A percentile compares a stretch with the other conserved stretches of the same genome.
These are phyloP conservation scores for Ascochyta pisi DNA, from an alignment of 2,329 filamentous ascomycete genomes.

Conservation along the genomic window DNA sequence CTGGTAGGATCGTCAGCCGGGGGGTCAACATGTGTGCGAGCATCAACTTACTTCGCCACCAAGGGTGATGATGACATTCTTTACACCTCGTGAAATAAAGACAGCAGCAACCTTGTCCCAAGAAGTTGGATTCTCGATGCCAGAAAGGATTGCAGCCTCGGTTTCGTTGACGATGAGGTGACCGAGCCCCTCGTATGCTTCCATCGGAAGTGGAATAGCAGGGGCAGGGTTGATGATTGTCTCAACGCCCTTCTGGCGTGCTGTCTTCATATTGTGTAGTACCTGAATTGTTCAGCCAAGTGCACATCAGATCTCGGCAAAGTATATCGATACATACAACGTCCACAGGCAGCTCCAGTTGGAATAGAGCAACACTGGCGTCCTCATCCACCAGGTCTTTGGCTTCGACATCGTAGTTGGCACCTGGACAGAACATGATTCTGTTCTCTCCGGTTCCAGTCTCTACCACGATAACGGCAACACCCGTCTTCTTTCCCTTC, in stretches of 20 bases:
- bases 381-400: slow-evolving; percentile 50
- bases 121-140: slow-evolving; percentile 48
- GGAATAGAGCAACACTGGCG: slow-evolving; percentile 54
- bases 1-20: slow-evolving; percentile 37
- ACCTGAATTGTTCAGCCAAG: slow-evolving; percentile 28
- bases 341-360: slow-evolving; percentile 56
- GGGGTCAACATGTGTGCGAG: neutral
- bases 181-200: slow-evolving; percentile 71
- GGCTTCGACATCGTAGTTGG: slow-evolving; percentile 52
- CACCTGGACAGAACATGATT: slow-evolving; percentile 57
- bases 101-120: slow-evolving; percentile 45
- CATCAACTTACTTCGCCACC: slow-evolving; percentile 69
- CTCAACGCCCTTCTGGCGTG: slow-evolving; percentile 43
- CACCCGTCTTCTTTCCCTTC: slow-evolving; percentile 55
- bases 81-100: slow-evolving; percentile 74
- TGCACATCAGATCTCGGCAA: neutral
- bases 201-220: slow-evolving; percentile 70
- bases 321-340: slow-evolving; percentile 36
- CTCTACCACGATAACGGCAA: slow-evolving; percentile 59
- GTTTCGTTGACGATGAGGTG: slow-evolving; percentile 92
- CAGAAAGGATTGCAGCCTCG: slow-evolving; percentile 77
- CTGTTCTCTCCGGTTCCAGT: slow-evolving; percentile 57
- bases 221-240: slow-evolving; percentile 85
- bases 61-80: slow-evolving; percentile 82
- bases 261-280: slow-evolving; percentile 46